Evolutionary conservation across 257 asterid species (phyloP).

Genomic region (Knoxia roxburghii): DNA sequence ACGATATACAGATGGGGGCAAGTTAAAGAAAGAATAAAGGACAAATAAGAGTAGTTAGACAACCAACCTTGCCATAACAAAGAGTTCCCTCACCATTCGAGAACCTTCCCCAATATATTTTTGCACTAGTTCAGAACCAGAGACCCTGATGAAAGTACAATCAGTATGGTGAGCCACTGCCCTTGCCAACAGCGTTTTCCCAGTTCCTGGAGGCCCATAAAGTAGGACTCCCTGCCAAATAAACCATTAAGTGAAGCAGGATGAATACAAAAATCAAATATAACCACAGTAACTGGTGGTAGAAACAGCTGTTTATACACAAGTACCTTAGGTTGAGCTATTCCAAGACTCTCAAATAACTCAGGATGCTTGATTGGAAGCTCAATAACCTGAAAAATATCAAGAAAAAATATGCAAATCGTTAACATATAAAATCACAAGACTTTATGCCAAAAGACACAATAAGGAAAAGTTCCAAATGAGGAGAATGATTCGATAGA

Average conservation of each 20-base stretch:
- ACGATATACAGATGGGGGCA: not conserved
- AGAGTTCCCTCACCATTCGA: slow-evolving; percentile 93
- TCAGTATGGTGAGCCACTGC: slow-evolving; percentile 78
- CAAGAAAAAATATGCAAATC: not conserved
- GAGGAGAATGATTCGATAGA: slow-evolving; percentile 6
- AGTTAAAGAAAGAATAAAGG: not conserved
- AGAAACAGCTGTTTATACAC: slow-evolving; percentile 4
- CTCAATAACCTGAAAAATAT: slow-evolving; percentile 48
- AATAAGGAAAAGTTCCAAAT: not conserved
- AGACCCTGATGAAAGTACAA: slow-evolving; percentile 66
- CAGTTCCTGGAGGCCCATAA: slow-evolving; percentile 77
- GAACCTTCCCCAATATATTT: slow-evolving; percentile 85
- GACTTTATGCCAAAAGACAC: not conserved
- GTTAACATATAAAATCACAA: not conserved
- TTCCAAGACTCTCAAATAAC: slow-evolving; percentile 72
- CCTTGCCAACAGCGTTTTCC: slow-evolving; percentile 67
- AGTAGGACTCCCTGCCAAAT: slow-evolving; percentile 57
- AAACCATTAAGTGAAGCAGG: slow-evolving; percentile 6
- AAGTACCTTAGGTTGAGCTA: slow-evolving; percentile 77
- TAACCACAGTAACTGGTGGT: not conserved
- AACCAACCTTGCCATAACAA: slow-evolving; percentile 90
- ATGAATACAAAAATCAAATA: not conserved
- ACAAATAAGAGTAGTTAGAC: not conserved
- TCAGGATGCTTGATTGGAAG: slow-evolving; percentile 77
- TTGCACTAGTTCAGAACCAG: slow-evolving; percentile 71